A percentile compares a stretch with the other conserved stretches of the same genome.
Conservation (phyloP, 352 stramenopile species). For the Pythium angustatum region DNA sequence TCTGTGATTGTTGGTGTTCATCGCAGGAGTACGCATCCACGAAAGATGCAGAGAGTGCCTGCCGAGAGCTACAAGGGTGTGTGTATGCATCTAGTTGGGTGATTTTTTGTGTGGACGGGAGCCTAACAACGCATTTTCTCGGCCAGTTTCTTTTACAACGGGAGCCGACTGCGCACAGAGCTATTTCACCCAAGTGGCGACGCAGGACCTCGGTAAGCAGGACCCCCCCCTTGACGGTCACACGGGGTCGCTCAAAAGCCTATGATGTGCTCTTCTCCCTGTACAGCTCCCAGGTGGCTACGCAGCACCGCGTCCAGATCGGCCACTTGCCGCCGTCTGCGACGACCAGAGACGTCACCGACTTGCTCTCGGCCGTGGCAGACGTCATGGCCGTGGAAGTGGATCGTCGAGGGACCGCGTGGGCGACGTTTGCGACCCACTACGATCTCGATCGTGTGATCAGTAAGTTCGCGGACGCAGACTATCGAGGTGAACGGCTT, state of each 20-base stretch:
- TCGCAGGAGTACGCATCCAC: constrained; percentile 59
- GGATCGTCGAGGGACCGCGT: constrained; percentile 60
- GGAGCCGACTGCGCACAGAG: constrained; percentile 41
- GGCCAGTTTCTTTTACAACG: constrained; percentile 19
- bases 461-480: constrained; percentile 44
- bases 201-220: constrained; percentile 5
- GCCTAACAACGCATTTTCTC: not conserved
- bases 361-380: constrained; percentile 54
- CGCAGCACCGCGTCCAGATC: constrained; percentile 56
- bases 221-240: not conserved
- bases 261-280: not conserved
- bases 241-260: not conserved
- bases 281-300: constrained; percentile 38
- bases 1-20: not conserved
- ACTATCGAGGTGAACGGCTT: constrained; percentile 51
- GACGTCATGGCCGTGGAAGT: constrained; percentile 72
- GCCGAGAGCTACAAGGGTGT: constrained; percentile 61
- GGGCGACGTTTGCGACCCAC: constrained; percentile 61
- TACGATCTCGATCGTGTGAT: constrained; percentile 64
- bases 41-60: constrained; percentile 54
- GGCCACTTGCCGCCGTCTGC: constrained; percentile 43
- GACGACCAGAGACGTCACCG: constrained; percentile 68
- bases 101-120: not conserved
- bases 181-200: not conserved
- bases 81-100: not conserved